Evolutionary conservation across 176 grass and related monocot species (phyloP).

Genomic region (Eremochloa ophiuroides): DNA sequence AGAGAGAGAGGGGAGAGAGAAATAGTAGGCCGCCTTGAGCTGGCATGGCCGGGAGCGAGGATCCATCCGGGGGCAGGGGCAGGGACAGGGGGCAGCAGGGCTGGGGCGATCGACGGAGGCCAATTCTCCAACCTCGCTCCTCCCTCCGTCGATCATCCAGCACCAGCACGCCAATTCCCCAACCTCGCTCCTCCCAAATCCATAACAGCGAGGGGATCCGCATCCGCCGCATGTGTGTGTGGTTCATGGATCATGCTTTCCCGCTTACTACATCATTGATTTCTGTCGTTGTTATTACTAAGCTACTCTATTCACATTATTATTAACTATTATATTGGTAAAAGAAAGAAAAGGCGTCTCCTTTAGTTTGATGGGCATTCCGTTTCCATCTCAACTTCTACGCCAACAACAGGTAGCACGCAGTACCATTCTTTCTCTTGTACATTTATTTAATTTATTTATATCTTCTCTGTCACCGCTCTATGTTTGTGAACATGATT

Average conservation of each 20-base stretch:
- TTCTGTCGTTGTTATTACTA: not conserved
- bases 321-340: not conserved
- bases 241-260: not conserved
- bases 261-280: not conserved
- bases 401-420: conserved; percentile 3
- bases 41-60: too few species aligned
- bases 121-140: not conserved
- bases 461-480: not conserved
- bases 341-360: not conserved
- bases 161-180: not conserved
- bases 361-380: conserved; percentile 37
- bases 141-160: not conserved
- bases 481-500: not conserved
- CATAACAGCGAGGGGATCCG: not conserved
- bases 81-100: too few species aligned
- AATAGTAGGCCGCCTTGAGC: too few species aligned
- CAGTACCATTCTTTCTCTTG: not conserved
- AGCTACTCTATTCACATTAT: not conserved
- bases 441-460: not conserved
- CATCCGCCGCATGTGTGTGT: not conserved
- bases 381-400: conserved; percentile 25
- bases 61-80: too few species aligned
- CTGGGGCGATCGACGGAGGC: not conserved
- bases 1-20: too few species aligned
- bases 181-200: not conserved